Conservation (phyloP, 106 monocot species). For the Iris macrosiphon region DNA sequence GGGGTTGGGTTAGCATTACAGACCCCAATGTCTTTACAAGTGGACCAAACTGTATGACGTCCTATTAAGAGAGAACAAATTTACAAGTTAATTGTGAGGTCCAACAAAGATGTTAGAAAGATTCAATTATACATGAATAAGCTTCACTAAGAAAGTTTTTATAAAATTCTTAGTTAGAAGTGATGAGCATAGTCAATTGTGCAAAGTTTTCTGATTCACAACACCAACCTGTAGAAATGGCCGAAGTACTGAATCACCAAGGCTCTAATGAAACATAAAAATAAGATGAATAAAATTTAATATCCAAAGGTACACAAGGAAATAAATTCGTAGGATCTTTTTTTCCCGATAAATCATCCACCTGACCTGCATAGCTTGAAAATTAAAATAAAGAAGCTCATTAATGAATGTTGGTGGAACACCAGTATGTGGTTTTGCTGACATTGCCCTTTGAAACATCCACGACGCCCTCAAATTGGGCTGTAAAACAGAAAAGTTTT, state of each 20-base stretch:
- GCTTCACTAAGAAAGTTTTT: not conserved
- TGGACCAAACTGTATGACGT: constrained; percentile 96
- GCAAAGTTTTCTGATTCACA: not conserved
- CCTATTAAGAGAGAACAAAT: constrained; percentile 32
- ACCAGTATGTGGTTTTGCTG: constrained; percentile 32
- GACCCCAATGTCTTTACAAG: constrained; percentile 78
- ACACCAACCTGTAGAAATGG: constrained; percentile 87
- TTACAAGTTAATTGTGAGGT: too few species aligned
- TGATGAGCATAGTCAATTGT: not conserved
- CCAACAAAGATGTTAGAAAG: too few species aligned
- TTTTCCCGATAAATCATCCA: too few species aligned
- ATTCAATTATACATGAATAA: not conserved
- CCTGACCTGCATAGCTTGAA: constrained; percentile 76
- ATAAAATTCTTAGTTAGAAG: not conserved
- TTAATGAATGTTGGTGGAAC: constrained; percentile 80
- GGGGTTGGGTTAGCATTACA: constrained; percentile 61
- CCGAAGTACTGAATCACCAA: constrained; percentile 70
- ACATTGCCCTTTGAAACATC: constrained; percentile 98
- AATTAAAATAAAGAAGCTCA: constrained; percentile 81
- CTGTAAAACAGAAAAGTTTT: constrained; percentile 28
- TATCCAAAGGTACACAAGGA: too few species aligned
- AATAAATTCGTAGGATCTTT: too few species aligned
- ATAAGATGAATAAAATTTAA: constrained; percentile 9
- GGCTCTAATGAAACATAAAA: constrained; percentile 39
- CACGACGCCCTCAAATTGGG: constrained; percentile 95